Evolutionary conservation across 768 basidiomycete genomes (phyloP), one percentile per base, ranked within the genome.

Genomic region (Naganishia randhawae): DNA sequence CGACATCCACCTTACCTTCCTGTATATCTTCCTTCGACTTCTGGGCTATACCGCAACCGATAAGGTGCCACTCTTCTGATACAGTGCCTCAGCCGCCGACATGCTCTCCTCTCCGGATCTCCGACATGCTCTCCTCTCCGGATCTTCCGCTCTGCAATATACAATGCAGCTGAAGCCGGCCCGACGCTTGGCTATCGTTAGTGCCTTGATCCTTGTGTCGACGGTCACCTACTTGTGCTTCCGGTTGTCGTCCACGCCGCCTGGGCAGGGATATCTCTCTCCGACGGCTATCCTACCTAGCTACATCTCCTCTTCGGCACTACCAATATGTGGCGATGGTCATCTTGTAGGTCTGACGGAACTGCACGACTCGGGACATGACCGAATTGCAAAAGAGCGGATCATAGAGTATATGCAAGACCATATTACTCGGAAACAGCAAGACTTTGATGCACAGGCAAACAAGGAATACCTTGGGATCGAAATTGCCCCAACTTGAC

Each of bases 401-500:
- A 37, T 69, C 42, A 17, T 37, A 16, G 52, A 53, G 22, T 69
- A 64, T 51, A 48, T 69, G 29, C 39, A 32, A 1, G n/a, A 16
- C 8, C 54, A 69, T 37, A 39, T 69, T 19, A 25, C 41, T 14
- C 19, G n/a, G 7, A 41, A 33, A 32, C 68, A 69, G 53, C n/a
- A 31, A 19, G 48, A 51, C 25, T 69, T 69, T 33, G 41, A 63
- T 29, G 25, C 62, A 25, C 33, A 53, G 48, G 68, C 61, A 22
- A 63, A 69, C 62, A 33, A 69, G 37, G 63, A 52, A 1, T 54
- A 48, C 31, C 50, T 69, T 17, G 68, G 68, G 14, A 35, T 69
- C 62, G 37, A 69, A 2, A 19, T 69, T n/a, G n/a, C 32, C 50
- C 48, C 19, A 64, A 69, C 25, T 29, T 62, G 62, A 69, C 64